Evolutionary conservation across 768 basidiomycete genomes (phyloP), one percentile per base, ranked within the genome.

Genomic region (Rhizopogon roseolus): DNA sequence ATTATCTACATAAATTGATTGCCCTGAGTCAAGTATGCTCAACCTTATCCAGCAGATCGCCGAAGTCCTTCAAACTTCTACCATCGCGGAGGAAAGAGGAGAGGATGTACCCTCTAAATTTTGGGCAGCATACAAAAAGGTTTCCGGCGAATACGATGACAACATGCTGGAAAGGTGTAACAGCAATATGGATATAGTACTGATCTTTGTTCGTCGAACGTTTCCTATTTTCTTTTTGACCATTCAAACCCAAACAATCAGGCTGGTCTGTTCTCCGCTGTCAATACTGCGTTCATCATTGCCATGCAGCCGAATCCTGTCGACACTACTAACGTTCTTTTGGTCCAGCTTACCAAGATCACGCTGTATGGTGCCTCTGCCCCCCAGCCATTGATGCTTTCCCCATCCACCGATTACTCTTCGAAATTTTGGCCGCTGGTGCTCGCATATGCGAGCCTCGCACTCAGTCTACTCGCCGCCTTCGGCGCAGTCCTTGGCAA

Each of bases 371-470:
- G 29, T 29, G 6, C 29, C 29, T 29, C 29, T 2, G 6, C 29
- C 29, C 29, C 29, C 29, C 29, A 29, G 29, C 29, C 29, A 29
- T 1, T 29, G 1, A 29, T 29, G 9, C 29, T 29, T 29, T 29
- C 29, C 6, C 29, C 29, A 29, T 29, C 29, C 29, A 29, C 29
- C 6, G 29, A 1, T 29, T 29, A 29, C 29, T 29, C 29, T 29
- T 29, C 29, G 16, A 32, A 32, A 27, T 44, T 57, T 39, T 53
- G 56, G 42, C 42, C 49, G 13, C 60, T 60, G 37, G 38, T 38
- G 32, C 48, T 60, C 11, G 34, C 37, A 25, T 60, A 60, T 39
- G 53, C 54, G 9, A 60, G 51, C 52, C 55, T 25, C 57, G 57
- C 3, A 29, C 9, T 29, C 9, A 29, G 29, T 29, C 29, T 29